Evolutionary conservation across 2,329 filamentous ascomycete species (phyloP).

Genomic region (Penicillium polonicum): DNA sequence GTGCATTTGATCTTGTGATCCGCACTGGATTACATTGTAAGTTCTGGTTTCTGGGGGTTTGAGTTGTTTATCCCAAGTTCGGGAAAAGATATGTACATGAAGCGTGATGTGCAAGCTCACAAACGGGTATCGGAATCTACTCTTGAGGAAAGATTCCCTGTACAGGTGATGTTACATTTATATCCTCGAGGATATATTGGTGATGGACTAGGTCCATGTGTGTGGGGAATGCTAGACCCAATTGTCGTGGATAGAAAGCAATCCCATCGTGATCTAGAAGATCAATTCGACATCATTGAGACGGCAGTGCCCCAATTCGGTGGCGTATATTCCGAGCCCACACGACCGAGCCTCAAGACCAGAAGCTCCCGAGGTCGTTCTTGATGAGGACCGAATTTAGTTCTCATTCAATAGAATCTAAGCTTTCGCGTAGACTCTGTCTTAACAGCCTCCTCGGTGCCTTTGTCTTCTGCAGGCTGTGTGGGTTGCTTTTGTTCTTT

Average conservation of each 20-base stretch:
- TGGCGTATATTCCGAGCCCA: not conserved
- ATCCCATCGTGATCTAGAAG: not conserved
- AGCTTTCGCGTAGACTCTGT: slow-evolving; percentile 24
- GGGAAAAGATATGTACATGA: slow-evolving; percentile 2
- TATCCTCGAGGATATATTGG: not conserved
- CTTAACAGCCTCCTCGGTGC: slow-evolving; percentile 16
- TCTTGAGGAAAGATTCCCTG: not conserved
- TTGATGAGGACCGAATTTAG: not conserved
- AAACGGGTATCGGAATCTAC: slow-evolving; percentile 8
- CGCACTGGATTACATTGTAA: not conserved
- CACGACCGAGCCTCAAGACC: not conserved
- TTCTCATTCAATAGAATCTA: slow-evolving; percentile 30
- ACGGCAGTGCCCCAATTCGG: not conserved
- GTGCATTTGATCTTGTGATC: not conserved
- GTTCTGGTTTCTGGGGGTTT: not conserved
- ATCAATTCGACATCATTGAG: not conserved
- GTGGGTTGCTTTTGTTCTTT: slow-evolving; percentile 11
- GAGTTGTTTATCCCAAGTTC: not conserved
- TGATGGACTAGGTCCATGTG: not conserved
- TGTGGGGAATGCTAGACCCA: not conserved
- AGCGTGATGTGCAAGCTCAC: not conserved
- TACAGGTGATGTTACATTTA: slow-evolving; percentile 6
- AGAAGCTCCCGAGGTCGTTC: not conserved
- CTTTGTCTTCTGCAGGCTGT: slow-evolving; percentile 15
- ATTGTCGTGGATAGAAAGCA: not conserved